These are phyloP conservation scores for Trichoderma semiorbis DNA, from an alignment of 2,329 filamentous ascomycete genomes.

Conservation along the genomic window DNA sequence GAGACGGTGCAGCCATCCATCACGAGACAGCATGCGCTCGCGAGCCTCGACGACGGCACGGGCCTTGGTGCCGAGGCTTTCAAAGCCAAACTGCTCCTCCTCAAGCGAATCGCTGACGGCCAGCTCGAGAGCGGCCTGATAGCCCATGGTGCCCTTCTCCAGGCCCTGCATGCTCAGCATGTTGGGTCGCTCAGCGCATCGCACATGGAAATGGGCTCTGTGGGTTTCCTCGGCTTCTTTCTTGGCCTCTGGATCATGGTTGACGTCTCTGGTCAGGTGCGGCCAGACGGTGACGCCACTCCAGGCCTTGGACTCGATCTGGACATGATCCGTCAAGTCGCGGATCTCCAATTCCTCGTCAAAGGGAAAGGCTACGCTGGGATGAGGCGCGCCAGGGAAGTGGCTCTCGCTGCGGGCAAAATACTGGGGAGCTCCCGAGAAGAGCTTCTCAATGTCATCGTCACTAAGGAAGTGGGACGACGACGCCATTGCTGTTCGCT, in stretches of 20 bases:
- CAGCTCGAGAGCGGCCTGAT: constrained; percentile 64
- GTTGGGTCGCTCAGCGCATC: constrained; percentile 60
- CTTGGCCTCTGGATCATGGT: constrained; percentile 43
- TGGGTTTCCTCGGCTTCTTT: constrained; percentile 43
- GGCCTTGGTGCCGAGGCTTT: constrained; percentile 52
- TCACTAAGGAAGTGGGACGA: constrained; percentile 48
- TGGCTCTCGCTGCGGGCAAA: constrained; percentile 59
- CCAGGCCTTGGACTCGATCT: constrained; percentile 63
- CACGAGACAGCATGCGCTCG: constrained; percentile 51
- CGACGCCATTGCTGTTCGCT: constrained; percentile 47
- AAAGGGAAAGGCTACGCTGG: constrained; percentile 65
- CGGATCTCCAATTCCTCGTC: constrained; percentile 59
- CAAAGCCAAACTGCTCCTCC: constrained; percentile 59
- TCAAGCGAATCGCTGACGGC: constrained; percentile 61
- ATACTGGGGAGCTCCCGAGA: constrained; percentile 73
- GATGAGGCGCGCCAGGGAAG: constrained; percentile 57
- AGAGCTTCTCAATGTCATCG: constrained; percentile 63
- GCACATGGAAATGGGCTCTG: constrained; percentile 56
- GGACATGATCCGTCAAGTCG: constrained; percentile 62
- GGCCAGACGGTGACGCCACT: constrained; percentile 60
- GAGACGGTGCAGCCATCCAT: constrained; percentile 53
- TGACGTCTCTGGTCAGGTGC: constrained; percentile 53
- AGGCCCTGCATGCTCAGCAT: constrained; percentile 71
- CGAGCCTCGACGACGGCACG: constrained; percentile 56
- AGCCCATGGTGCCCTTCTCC: constrained; percentile 69